Base-by-base conservation (phyloP, 805 yeast species). In the Candida suzukii region DNA sequence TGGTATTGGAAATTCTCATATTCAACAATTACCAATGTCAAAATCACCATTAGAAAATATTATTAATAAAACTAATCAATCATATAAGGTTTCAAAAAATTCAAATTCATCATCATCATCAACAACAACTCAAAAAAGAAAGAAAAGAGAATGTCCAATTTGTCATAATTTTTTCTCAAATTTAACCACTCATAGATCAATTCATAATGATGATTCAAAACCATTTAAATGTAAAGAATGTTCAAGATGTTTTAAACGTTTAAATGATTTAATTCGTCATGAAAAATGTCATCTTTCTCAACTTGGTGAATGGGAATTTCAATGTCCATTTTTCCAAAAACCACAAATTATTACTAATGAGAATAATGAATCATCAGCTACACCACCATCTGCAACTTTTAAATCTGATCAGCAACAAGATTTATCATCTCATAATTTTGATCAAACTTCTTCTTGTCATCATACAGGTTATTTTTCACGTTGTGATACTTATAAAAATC, bases 401-500 rank as follows among this genome's bases (percentile, higher is more conserved):
- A 37, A 37, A 14, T 38, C 41, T n/a, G 41, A 36, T 12, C 44
- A 43, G 39, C 42, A 18, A 34, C 28, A n/a, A 31, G 50, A 36
- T 44, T 27, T 46, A 57, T 11, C 16, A 4, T 5, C 18, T n/a
- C 32, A 12, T 11, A 11, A 29, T 17, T 18, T 29, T 29, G 3
- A 4, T 7, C 7, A n/a, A 6, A 4, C 32, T 3, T 12, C 27
- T 41, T 39, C 52, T 30, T 88, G 96, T 57, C 97, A 88, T 57
- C 75, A 76, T 41, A 77, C 87, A 8, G 97, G 97, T 5, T 80
- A 84, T 25, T 88, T 88, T 53, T 79, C 88, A 12, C 71, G 97
- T 39, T 84, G 96, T 58, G 97, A 88, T 57, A 88, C 97, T 4
- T 88, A 78, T 64, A 88, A 88, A 56, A 88, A 88, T 62, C 97